Evolutionary conservation across 2,329 filamentous ascomycete genomes (phyloP).

Genomic region (Elsinoe australis): DNA sequence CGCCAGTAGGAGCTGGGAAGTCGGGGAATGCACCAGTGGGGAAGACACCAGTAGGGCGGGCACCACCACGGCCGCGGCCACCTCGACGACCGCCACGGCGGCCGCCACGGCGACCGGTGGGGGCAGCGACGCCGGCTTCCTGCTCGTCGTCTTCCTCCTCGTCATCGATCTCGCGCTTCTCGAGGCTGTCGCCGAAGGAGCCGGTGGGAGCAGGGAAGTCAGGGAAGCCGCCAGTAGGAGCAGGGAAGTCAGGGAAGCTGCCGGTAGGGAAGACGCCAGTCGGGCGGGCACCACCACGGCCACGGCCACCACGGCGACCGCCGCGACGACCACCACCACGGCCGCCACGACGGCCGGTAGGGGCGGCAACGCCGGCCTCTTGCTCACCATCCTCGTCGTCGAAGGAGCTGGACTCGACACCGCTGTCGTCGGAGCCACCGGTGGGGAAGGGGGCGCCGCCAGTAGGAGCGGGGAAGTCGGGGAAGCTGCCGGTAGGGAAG

Average conservation of each 20-base stretch:
- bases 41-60: not conserved
- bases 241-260: not conserved
- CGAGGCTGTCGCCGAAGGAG: not conserved
- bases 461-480: slow-evolving; percentile 7
- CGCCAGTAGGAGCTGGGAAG: slow-evolving; percentile 3
- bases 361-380: too few relatives aligned
- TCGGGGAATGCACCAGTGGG: slow-evolving; percentile 2
- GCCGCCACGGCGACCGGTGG: slow-evolving; percentile 10
- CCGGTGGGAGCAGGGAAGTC: not conserved
- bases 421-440: not conserved
- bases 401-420: too few relatives aligned
- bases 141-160: not conserved
- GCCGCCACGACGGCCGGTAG: too few relatives aligned
- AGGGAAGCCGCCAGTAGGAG: not conserved
- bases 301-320: not conserved
- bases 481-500: not conserved
- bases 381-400: too few relatives aligned
- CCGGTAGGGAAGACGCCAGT: slow-evolving; percentile 2
- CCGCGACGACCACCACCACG: too few relatives aligned
- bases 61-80: not conserved
- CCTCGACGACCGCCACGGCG: not conserved
- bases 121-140: not conserved
- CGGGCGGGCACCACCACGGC: not conserved
- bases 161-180: not conserved
- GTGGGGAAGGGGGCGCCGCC: not conserved